phyloP scores from a whole-genome alignment of 495 filamentous ascomycete species.

The Penicillium bialowiezense region DNA sequence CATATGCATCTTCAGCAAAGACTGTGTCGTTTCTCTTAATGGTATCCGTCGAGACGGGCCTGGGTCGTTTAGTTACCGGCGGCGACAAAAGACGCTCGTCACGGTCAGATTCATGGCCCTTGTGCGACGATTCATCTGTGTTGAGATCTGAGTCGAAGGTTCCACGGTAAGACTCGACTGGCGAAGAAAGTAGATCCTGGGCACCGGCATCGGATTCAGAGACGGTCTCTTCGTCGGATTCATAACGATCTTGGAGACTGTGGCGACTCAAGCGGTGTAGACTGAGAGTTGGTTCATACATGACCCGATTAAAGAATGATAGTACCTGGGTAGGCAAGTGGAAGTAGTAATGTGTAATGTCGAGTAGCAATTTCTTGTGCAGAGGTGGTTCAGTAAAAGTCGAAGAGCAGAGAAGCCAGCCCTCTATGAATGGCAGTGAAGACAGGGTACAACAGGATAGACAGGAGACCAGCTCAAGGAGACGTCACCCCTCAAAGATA shows the following conservation, averaged over 20 bases:
- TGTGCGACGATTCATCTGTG: constrained; percentile 28
- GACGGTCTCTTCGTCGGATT: constrained; percentile 45
- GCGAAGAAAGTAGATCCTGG: constrained; percentile 35
- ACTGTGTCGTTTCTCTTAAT: constrained; percentile 41
- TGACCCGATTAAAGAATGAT: constrained; percentile 8
- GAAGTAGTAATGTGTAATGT: too few species aligned
- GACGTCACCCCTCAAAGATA: constrained; percentile 7
- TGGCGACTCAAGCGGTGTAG: constrained; percentile 38
- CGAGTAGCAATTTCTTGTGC: too few species aligned
- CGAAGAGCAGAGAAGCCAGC: not conserved
- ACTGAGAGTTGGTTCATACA: constrained; percentile 33
- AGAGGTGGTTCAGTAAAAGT: too few species aligned
- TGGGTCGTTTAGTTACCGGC: constrained; percentile 21
- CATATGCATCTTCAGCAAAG: constrained; percentile 33
- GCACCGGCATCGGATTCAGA: constrained; percentile 39
- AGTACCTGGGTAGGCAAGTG: too few species aligned
- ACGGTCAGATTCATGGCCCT: constrained; percentile 24
- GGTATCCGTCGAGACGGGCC: constrained; percentile 42
- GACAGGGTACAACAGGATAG: constrained; percentile 7
- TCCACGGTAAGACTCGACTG: constrained; percentile 24
- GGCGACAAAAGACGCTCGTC: constrained; percentile 26
- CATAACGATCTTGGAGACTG: constrained; percentile 37
- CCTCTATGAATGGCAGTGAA: constrained; percentile 1
- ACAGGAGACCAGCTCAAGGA: constrained; percentile 2
- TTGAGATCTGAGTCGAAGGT: constrained; percentile 33